Evolutionary conservation across 2,329 filamentous ascomycete genomes (phyloP), one percentile per base, ranked within the genome.

Genomic region (Elsinoe fawcettii): DNA sequence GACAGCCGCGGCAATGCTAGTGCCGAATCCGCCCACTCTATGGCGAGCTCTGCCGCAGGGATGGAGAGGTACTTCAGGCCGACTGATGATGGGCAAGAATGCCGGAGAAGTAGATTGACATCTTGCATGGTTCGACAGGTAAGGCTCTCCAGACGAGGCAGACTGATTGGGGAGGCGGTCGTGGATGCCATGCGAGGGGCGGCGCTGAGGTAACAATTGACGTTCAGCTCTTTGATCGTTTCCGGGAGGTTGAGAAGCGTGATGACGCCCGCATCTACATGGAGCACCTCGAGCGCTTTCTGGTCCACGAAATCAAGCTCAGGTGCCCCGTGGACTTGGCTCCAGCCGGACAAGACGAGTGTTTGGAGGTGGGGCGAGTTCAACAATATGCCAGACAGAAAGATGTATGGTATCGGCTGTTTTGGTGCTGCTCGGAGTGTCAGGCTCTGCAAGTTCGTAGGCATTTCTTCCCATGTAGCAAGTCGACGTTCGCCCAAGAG

Each of bases 11-110:
- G 32, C 14, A 37, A 34, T 9, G 51, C 22, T 5, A 61, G 51
- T n/a, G 56, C 34, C 20, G 55, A 58, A 12, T 34, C 44, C 47
- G 4, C 53, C 55, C 46, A 56, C 32, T 56, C 56, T 32, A 27
- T 18, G 11, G 25, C 51, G 9, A 44, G 20, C 23, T 55, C 51
- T 11, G 39, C 36, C 23, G 36, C 36, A 14, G 51, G 39, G 8
- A 55, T 44, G 14, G 36, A 22, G 4, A 55, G 27, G 22, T 27
- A 27, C 25, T 5, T 30, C 20, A 55, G 22, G 11, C 27, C 34
- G 11, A n/a, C 39, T 20, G 23, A 18, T 6, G 20, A 20, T 8
- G 20, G 14, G 18, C 22, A 32, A 6, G 20, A 18, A 5, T 55
- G 3, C 8, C 36, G 20, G 6, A 55, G 36, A 9, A 55, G 34